These are phyloP conservation scores for Echeveria elegans DNA, from an alignment of 164 flowering plant genomes.

Conservation along the genomic window DNA sequence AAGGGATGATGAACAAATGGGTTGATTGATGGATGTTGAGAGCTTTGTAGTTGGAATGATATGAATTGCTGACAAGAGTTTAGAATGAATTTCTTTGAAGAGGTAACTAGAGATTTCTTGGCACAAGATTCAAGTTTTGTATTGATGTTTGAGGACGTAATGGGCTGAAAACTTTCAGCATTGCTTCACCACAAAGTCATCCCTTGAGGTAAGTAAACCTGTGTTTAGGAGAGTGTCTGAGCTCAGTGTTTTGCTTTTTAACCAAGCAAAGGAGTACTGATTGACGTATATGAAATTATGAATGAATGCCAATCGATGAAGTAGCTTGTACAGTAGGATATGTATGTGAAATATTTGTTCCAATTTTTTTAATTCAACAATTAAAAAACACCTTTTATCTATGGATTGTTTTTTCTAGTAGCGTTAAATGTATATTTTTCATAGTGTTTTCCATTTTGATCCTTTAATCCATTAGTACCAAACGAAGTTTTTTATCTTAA, in stretches of 20 bases:
- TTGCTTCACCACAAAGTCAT: conserved; percentile 4
- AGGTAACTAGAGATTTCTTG: neutral
- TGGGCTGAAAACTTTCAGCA: neutral
- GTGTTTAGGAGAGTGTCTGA: neutral
- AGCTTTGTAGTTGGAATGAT: neutral
- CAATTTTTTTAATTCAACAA: too few relatives aligned
- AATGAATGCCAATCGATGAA: neutral
- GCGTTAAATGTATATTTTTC: too few relatives aligned
- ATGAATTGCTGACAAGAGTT: too few relatives aligned
- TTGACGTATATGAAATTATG: too few relatives aligned
- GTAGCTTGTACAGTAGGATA: neutral
- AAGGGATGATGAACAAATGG: neutral
- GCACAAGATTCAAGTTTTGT: neutral
- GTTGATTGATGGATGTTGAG: conserved; percentile 7
- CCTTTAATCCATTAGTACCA: too few relatives aligned
- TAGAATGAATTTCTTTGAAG: too few relatives aligned
- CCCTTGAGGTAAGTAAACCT: neutral
- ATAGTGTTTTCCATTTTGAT: too few relatives aligned
- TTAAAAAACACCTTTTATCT: too few relatives aligned
- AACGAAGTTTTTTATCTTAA: too few relatives aligned
- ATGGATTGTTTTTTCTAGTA: too few relatives aligned
- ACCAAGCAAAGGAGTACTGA: neutral
- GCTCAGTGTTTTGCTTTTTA: neutral
- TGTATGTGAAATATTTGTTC: neutral
- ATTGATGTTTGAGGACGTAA: neutral